These are phyloP conservation scores for Fusarium equiseti DNA, from an alignment of 2,329 filamentous ascomycete species.

Conservation along the genomic window DNA sequence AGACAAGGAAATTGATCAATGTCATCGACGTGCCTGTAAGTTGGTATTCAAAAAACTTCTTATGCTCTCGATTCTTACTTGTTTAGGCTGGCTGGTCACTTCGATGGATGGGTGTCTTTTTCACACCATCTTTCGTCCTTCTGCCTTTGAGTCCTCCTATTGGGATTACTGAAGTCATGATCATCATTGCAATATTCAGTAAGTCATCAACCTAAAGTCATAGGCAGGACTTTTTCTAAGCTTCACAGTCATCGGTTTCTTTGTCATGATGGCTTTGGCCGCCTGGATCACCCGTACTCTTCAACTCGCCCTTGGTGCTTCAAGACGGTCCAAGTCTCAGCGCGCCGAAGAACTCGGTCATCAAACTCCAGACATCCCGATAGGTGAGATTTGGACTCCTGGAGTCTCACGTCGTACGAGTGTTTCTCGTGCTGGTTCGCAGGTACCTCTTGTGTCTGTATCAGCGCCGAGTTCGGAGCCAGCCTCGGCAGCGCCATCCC, in stretches of 20 bases:
- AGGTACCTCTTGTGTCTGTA: conserved; percentile 36
- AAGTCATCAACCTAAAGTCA: conserved; percentile 38
- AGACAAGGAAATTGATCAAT: conserved; percentile 61
- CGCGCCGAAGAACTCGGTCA: conserved; percentile 61
- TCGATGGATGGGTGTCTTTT: conserved; percentile 69
- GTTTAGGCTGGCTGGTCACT: conserved; percentile 67
- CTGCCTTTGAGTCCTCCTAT: conserved; percentile 68
- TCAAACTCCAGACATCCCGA: conserved; percentile 60
- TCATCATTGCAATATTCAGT: conserved; percentile 71
- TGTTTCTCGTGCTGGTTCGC: conserved; percentile 45
- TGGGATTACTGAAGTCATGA: conserved; percentile 65
- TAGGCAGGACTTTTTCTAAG: not conserved
- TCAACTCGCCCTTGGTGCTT: conserved; percentile 63
- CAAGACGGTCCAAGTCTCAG: conserved; percentile 64
- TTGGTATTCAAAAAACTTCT: not conserved
- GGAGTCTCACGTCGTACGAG: conserved; percentile 42
- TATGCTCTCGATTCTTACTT: not conserved
- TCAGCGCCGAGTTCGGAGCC: conserved; percentile 32
- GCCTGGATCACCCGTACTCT: conserved; percentile 67
- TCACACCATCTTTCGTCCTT: conserved; percentile 70
- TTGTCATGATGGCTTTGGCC: conserved; percentile 63
- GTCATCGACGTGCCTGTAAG: conserved; percentile 67
- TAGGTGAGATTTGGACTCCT: conserved; percentile 50
- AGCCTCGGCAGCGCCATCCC: conserved; percentile 36
- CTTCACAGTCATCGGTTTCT: conserved; percentile 64